Evolutionary conservation across 805 yeast genomes (phyloP).

Genomic region (Starmerella ratchasimensis): DNA sequence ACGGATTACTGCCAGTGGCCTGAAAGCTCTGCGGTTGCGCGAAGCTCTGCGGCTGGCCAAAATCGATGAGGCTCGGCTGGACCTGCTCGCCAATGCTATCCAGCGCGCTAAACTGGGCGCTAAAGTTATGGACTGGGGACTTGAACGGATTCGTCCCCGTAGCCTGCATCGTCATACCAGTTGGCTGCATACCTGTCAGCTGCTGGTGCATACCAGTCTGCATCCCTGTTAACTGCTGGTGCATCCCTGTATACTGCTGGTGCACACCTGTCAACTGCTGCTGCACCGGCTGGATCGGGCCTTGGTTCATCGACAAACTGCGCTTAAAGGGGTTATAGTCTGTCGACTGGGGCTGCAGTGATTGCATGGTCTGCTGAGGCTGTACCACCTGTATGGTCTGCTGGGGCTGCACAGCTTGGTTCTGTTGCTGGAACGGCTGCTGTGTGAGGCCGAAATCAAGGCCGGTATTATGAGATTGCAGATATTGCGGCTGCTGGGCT

Average conservation of each 20-base stretch:
- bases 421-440: constrained; percentile 13
- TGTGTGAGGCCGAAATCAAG: constrained; percentile 16
- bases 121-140: constrained; percentile 2
- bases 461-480: constrained; percentile 14
- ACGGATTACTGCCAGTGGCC: constrained; percentile 18
- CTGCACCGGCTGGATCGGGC: constrained; percentile 1
- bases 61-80: constrained; percentile 15
- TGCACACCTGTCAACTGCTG: constrained; percentile 2
- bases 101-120: constrained; percentile 7
- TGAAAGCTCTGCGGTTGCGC: constrained; percentile 12
- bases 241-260: constrained; percentile 7
- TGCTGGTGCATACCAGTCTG: constrained; percentile 2
- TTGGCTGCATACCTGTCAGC: constrained; percentile 5
- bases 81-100: constrained; percentile 7
- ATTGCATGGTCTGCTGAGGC: background rate
- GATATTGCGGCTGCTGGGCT: constrained; percentile 8
- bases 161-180: background rate
- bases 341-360: constrained; percentile 6
- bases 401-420: constrained; percentile 14
- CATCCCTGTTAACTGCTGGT: constrained; percentile 2
- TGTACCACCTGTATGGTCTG: background rate
- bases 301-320: constrained; percentile 1
- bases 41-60: constrained; percentile 12
- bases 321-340: background rate
- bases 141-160: constrained; percentile 39